Base-by-base conservation (phyloP, 495 filamentous ascomycete species). In the Neohortaea acidophila region DNA sequence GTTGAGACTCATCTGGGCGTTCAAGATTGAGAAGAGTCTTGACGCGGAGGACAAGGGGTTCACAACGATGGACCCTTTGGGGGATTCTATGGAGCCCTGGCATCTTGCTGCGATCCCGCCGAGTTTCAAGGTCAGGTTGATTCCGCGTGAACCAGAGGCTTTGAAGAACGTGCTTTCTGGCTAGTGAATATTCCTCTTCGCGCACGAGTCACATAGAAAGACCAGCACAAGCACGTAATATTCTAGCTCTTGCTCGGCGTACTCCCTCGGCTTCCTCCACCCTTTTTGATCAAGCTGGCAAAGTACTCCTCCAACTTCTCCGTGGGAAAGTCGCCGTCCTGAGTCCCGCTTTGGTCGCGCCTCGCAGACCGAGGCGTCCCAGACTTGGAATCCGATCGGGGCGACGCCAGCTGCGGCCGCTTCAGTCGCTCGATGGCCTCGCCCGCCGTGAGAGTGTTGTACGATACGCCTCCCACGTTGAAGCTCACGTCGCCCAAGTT, bases 1-100 rank as follows among this genome's bases (percentile, higher is more conserved):
- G 55, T 66, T 77, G 57, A 66, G 74, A 10, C 65, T 70, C 33
- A 52, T 78, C 14, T 67, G 64, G 46, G 66, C 66, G 33, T 77
- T 78, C 48, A 59, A 67, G 18, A 63, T 79, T 19, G 58, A 69
- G 44, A 59, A 65, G 3, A 38, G 41, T 36, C 33, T 33, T 4
- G 38, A 49, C 19, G 13, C 23, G 12, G 36, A 6, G n/a, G 38
- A 40, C n/a, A 40, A 15, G n/a, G n/a, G 36, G 7, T 2, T 17
- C 6, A 11, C 38, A 34, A 21, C 7, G 4, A 15, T 15, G 9
- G 14, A 40, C 21, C 8, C 20, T 7, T 13, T 12, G 34, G 24
- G 24, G 4, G 32, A 4, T 34, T 27, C 22, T 10, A 32, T 28
- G 2, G 38, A 40, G 25, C 38, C 38, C 3, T 40, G 24, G 22